phyloP scores from a whole-genome alignment of 352 stramenopile species.

The Globisporangium polare region DNA sequence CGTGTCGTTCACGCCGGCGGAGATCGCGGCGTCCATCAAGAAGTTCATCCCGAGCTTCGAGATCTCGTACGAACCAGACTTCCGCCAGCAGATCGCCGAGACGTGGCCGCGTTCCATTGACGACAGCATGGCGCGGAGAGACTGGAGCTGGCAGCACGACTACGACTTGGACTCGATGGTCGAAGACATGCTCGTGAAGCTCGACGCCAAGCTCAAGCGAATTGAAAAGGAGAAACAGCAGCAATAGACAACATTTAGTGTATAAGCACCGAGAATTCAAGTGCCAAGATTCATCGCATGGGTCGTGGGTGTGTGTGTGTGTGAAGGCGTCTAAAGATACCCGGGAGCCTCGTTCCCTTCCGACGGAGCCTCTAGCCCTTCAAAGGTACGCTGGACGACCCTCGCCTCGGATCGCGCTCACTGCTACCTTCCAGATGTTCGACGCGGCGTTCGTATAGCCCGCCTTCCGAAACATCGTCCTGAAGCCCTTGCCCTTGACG shows the following conservation, averaged over 20 bases:
- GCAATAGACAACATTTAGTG: slow-evolving; percentile 10
- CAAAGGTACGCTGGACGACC: too few relatives aligned
- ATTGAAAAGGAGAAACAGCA: slow-evolving; percentile 10
- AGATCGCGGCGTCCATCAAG: slow-evolving; percentile 82
- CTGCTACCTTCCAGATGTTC: too few relatives aligned
- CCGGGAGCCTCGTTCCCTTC: too few relatives aligned
- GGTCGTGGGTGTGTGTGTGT: too few relatives aligned
- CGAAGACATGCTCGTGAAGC: slow-evolving; percentile 86
- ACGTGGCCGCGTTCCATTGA: slow-evolving; percentile 89
- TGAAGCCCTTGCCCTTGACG: too few relatives aligned
- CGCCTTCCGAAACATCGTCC: too few relatives aligned
- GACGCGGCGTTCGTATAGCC: too few relatives aligned
- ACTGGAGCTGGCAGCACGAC: slow-evolving; percentile 89
- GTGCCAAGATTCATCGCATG: too few relatives aligned
- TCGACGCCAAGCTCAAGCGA: slow-evolving; percentile 74
- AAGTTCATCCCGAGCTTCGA: slow-evolving; percentile 86
- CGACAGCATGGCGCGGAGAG: slow-evolving; percentile 70
- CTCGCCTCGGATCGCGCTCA: too few relatives aligned
- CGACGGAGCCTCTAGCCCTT: too few relatives aligned
- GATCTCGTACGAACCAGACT: slow-evolving; percentile 88
- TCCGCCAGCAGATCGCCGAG: slow-evolving; percentile 89
- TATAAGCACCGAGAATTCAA: too few relatives aligned
- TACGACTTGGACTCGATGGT: slow-evolving; percentile 90
- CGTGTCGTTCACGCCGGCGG: slow-evolving; percentile 84
- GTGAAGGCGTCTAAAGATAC: too few relatives aligned